Conservation (phyloP, 495 filamentous ascomycete species). For the Geopyxis carbonaria region DNA sequence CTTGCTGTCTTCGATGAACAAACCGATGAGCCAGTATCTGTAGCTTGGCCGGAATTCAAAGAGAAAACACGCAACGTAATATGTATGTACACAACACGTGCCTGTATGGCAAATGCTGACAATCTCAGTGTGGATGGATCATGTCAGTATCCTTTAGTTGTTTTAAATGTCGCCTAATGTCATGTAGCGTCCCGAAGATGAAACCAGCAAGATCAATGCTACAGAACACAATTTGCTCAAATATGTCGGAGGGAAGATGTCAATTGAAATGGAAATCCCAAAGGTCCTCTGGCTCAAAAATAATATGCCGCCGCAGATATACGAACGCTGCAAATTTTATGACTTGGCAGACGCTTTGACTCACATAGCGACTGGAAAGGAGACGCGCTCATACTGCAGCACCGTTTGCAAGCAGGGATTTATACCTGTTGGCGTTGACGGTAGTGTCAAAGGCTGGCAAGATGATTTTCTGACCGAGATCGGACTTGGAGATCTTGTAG, state of each 20-base stretch:
- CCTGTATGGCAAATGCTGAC: not conserved
- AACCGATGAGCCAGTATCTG: slow-evolving; percentile 73
- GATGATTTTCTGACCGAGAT: slow-evolving; percentile 77
- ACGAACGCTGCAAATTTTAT: slow-evolving; percentile 86
- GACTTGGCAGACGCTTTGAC: slow-evolving; percentile 88
- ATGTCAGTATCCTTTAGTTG: slow-evolving; percentile 13
- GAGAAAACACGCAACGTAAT: slow-evolving; percentile 22
- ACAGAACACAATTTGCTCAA: slow-evolving; percentile 83
- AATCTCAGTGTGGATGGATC: slow-evolving; percentile 25
- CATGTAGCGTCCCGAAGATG: slow-evolving; percentile 62
- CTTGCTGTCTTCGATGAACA: slow-evolving; percentile 75
- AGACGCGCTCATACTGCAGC: slow-evolving; percentile 82
- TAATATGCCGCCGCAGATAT: slow-evolving; percentile 84
- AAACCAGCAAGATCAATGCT: slow-evolving; percentile 79
- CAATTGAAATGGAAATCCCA: slow-evolving; percentile 96
- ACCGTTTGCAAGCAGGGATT: slow-evolving; percentile 92
- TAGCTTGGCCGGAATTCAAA: slow-evolving; percentile 72
- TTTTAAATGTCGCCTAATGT: not conserved
- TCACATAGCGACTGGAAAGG: slow-evolving; percentile 84
- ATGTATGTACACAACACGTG: too few species aligned
- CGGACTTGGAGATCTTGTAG: slow-evolving; percentile 60
- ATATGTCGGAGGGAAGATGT: slow-evolving; percentile 95
- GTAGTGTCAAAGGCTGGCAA: slow-evolving; percentile 96
- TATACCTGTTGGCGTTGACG: slow-evolving; percentile 87
- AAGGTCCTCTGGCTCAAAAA: slow-evolving; percentile 97